A percentile compares a stretch with the other conserved stretches of the same genome.
phyloP scores from a whole-genome alignment of 495 filamentous ascomycete species.

The Annulohypoxylon stygium region DNA sequence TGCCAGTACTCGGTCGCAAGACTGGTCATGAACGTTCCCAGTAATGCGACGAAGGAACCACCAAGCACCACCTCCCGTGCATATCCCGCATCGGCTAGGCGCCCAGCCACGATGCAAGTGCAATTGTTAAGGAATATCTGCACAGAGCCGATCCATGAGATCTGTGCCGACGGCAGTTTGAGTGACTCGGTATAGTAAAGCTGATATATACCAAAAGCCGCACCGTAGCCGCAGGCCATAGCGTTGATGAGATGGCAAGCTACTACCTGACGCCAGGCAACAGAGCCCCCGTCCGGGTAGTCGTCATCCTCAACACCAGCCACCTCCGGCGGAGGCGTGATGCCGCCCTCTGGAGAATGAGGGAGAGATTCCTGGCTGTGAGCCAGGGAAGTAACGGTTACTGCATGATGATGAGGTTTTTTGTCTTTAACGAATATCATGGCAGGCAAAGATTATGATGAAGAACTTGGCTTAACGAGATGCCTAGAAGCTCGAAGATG shows the following conservation, averaged over 20 bases:
- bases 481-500: conserved; percentile 27
- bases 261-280: conserved; percentile 60
- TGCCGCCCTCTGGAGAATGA: conserved; percentile 17
- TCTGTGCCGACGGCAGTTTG: conserved; percentile 54
- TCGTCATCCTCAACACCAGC: conserved; percentile 31
- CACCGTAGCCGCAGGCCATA: conserved; percentile 59
- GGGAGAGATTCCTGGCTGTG: conserved; percentile 34
- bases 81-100: conserved; percentile 60
- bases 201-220: conserved; percentile 62
- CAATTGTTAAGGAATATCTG: conserved; percentile 60
- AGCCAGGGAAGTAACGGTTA: conserved; percentile 28
- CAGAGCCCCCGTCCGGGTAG: conserved; percentile 55
- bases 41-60: conserved; percentile 54
- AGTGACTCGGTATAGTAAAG: conserved; percentile 62
- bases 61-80: conserved; percentile 51
- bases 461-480: conserved; percentile 26
- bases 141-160: conserved; percentile 63
- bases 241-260: conserved; percentile 57
- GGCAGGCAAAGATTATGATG: conserved; percentile 36
- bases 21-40: conserved; percentile 61
- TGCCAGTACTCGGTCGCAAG: conserved; percentile 58
- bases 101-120: conserved; percentile 56
- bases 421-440: conserved; percentile 33
- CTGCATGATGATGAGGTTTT: conserved; percentile 35
- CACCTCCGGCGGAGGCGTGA: conserved; percentile 7